These are phyloP conservation scores for Abrus precatorius DNA, from an alignment of 306 rosid species.

Conservation along the genomic window DNA sequence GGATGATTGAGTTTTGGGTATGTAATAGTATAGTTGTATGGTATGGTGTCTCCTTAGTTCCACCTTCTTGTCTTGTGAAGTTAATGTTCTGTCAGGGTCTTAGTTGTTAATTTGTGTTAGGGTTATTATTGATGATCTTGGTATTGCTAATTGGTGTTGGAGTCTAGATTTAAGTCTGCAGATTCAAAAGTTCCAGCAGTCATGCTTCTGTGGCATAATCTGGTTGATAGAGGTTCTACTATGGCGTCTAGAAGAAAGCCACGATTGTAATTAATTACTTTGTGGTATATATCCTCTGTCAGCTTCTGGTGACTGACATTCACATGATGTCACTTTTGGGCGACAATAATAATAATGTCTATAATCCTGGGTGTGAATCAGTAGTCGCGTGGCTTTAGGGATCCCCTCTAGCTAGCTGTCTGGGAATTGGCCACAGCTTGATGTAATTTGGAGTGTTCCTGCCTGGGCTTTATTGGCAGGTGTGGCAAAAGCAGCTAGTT, in stretches of 20 bases:
- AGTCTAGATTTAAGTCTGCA: conserved; percentile 52
- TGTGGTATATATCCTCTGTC: conserved; percentile 51
- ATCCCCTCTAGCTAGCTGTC: conserved; percentile 33
- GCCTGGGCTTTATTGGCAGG: conserved; percentile 46
- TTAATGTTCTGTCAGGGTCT: conserved; percentile 47
- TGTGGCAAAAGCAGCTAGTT: conserved; percentile 50
- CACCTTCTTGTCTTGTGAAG: conserved; percentile 51
- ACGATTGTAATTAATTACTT: conserved; percentile 55
- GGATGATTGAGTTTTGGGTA: conserved; percentile 72
- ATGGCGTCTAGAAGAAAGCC: conserved; percentile 46
- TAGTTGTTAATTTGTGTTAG: conserved; percentile 52
- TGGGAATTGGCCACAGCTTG: conserved; percentile 49
- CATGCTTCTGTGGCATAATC: conserved; percentile 41
- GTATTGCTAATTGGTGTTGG: conserved; percentile 54
- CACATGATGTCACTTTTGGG: conserved; percentile 61
- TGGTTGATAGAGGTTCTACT: conserved; percentile 43
- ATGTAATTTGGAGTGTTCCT: conserved; percentile 38
- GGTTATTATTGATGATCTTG: conserved; percentile 45
- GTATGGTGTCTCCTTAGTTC: conserved; percentile 31
- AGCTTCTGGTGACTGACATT: conserved; percentile 61
- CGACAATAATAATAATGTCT: conserved; percentile 37
- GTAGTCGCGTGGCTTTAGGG: conserved; percentile 37
- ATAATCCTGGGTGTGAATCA: conserved; percentile 40
- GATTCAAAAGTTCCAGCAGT: conserved; percentile 51
- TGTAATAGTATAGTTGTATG: conserved; percentile 10